phyloP scores from a whole-genome alignment of 192 early-diverging fungal genomes.

The Chytriomyces confervae region DNA sequence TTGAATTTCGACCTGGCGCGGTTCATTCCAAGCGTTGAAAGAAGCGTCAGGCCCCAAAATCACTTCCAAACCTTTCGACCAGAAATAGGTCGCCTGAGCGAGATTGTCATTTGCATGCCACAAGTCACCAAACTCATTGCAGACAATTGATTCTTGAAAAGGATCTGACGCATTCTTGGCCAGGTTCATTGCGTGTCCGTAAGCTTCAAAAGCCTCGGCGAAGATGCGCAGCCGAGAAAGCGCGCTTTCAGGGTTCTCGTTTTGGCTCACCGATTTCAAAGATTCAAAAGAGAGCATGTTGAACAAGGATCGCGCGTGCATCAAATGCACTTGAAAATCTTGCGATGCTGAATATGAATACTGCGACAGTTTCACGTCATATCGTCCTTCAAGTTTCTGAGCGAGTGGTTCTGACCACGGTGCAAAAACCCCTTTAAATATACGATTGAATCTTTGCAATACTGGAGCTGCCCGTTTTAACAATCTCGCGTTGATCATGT shows the following conservation, averaged over 20 bases:
- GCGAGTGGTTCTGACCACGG: background rate
- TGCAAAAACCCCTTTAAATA: constrained; percentile 18
- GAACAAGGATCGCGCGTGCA: background rate
- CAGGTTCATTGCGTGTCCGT: background rate
- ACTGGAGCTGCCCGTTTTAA: background rate
- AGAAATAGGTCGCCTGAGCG: constrained; percentile 8
- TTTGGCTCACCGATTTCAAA: background rate
- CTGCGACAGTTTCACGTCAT: background rate
- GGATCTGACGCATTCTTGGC: background rate
- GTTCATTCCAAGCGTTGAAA: constrained; percentile 8
- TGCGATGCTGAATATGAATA: background rate
- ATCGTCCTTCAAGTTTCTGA: background rate
- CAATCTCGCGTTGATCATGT: background rate
- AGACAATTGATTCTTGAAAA: background rate
- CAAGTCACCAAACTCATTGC: constrained; percentile 31
- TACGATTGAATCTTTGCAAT: background rate
- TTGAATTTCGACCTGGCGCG: too few relatives aligned
- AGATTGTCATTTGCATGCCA: constrained; percentile 28
- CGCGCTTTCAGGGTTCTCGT: background rate
- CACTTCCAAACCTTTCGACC: constrained; percentile 3
- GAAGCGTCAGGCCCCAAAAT: background rate
- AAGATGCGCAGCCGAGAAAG: background rate
- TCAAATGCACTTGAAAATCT: background rate
- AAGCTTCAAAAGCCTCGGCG: constrained; percentile 28
- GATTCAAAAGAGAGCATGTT: background rate